Conservation (phyloP, 2,329 filamentous ascomycete genomes). For the Fusarium ambrosium region DNA sequence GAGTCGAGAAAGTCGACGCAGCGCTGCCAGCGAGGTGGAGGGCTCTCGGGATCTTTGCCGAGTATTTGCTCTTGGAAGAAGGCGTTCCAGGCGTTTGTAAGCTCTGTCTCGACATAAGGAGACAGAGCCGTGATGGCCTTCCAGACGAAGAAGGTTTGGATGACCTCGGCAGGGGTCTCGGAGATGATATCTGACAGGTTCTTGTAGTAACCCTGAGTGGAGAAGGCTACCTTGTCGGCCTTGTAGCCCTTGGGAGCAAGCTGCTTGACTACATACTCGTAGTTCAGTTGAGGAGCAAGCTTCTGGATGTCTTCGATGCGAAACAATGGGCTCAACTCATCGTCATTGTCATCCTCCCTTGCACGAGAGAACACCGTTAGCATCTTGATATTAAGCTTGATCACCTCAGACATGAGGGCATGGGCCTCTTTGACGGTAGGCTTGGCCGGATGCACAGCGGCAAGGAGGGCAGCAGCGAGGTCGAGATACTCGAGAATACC, state of each 20-base stretch:
- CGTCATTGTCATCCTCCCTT: neutral
- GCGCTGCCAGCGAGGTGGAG: slow-evolving; percentile 18
- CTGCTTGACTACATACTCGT: slow-evolving; percentile 12
- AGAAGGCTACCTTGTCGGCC: slow-evolving; percentile 63
- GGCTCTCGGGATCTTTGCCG: slow-evolving; percentile 55
- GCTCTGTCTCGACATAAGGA: slow-evolving; percentile 68
- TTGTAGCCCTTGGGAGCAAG: slow-evolving; percentile 25
- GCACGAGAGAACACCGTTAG: neutral
- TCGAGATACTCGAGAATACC: neutral
- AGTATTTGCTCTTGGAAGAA: slow-evolving; percentile 69
- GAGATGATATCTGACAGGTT: slow-evolving; percentile 69
- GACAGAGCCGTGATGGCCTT: slow-evolving; percentile 69
- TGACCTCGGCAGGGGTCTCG: slow-evolving; percentile 64
- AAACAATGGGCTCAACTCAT: neutral
- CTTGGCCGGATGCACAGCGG: slow-evolving; percentile 9
- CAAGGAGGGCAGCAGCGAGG: slow-evolving; percentile 11
- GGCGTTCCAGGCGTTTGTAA: slow-evolving; percentile 70
- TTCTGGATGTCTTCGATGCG: slow-evolving; percentile 10
- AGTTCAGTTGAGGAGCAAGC: slow-evolving; percentile 15
- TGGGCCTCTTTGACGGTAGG: neutral
- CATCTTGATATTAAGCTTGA: neutral
- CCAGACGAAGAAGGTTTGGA: slow-evolving; percentile 76
- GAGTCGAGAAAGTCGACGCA: slow-evolving; percentile 20
- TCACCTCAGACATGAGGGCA: neutral
- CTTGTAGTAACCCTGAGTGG: slow-evolving; percentile 71